Base-by-base conservation (phyloP, 306 rosid species). In the Erythrophleum fordii region DNA sequence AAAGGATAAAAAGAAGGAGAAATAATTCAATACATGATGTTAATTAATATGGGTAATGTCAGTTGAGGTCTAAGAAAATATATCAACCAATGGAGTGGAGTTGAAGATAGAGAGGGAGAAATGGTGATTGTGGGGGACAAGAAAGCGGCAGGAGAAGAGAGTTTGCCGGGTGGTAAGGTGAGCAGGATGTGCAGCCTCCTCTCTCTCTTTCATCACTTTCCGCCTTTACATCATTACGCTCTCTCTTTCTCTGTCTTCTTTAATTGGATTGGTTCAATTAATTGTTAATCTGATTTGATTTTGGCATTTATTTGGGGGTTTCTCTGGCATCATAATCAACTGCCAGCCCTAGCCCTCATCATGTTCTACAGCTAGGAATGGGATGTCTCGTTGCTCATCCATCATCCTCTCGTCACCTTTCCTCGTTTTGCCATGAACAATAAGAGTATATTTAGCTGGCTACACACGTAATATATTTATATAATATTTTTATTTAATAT, bases 81-180 rank as follows among this genome's bases (percentile, higher is more conserved):
- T 31, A 31, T 31, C 34, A 31, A 31, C 4, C 34, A 31, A 31
- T 31, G 13, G 68, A 70, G 28, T 22, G 78, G 25, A 56, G 6
- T 75, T 70, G 82, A 64, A 53, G n/a, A 83, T 77, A 77, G 72
- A 76, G 78, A 73, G 81, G 74, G 35, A 73, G 49, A 37, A 59
- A 31, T 39, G 56, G 62, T 11, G 86, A n/a, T 18, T 18, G 83
- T n/a, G 93, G 77, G 89, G 84, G 89, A 92, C 98, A 92, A 79
- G 87, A 88, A 88, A 87, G 92, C 94, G 91, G 89, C 94, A 87
- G 48, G 65, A 73, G 42, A 84, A 83, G 70, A 83, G 77, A 49
- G 67, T 75, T 82, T 92, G 94, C 92, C 97, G 91, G 97, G 81
- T 84, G 76, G 69, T 83, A 87, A 81, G 76, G 69, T 83, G 88